Evolutionary conservation across 768 basidiomycete species (phyloP).

Genomic region (Rhodosporidiobolus odoratus): DNA sequence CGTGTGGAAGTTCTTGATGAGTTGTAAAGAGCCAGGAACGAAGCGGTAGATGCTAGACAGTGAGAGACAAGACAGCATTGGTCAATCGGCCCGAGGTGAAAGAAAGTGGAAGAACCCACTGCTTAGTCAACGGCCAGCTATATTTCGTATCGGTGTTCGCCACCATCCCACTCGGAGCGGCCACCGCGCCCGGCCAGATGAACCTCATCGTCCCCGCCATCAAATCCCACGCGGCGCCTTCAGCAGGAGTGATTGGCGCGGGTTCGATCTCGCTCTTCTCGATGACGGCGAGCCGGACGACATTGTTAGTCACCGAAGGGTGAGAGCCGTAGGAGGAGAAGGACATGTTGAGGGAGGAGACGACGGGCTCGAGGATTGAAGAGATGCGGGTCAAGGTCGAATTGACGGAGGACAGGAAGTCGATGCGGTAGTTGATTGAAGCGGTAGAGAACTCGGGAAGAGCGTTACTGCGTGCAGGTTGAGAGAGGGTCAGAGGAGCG

Average conservation of each 20-base stretch:
- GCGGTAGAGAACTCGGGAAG: constrained; percentile 26
- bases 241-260: constrained; percentile 30
- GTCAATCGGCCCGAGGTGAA: neutral
- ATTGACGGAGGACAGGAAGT: constrained; percentile 28
- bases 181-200: constrained; percentile 19
- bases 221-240: constrained; percentile 18
- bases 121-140: neutral
- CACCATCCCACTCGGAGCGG: constrained; percentile 22
- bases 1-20: constrained; percentile 44
- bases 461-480: constrained; percentile 29
- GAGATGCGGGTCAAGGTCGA: constrained; percentile 8
- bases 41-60: constrained; percentile 46
- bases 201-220: constrained; percentile 19
- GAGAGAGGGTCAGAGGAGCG: neutral
- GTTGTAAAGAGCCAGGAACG: constrained; percentile 39
- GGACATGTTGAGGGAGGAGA: constrained; percentile 14
- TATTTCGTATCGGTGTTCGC: constrained; percentile 34
- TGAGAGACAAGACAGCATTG: neutral
- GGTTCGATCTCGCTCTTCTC: constrained; percentile 19
- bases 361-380: constrained; percentile 26
- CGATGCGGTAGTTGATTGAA: constrained; percentile 36
- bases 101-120: neutral
- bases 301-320: neutral
- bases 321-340: constrained; percentile 16
- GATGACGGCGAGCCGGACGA: constrained; percentile 9